Base-by-base conservation (phyloP, 2,329 filamentous ascomycete species). In the Aciculosporium take region DNA sequence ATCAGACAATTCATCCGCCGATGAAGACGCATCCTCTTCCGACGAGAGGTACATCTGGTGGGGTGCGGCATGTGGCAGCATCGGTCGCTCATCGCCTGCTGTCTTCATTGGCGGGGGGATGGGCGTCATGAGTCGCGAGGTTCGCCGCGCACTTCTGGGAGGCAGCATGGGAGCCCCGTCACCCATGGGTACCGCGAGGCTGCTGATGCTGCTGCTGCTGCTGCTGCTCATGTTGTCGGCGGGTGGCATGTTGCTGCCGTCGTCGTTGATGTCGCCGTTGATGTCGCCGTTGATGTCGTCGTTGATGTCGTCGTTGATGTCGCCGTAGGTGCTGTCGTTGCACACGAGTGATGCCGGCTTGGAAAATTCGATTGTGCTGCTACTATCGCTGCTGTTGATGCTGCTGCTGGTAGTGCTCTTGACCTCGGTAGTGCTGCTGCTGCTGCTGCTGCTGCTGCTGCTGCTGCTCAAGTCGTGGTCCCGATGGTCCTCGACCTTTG, bases 31-130 rank as follows among this genome's bases (percentile, higher is more conserved):
- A 47, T 79, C 76, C 53, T 81, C 76, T 49, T 81, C 76, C 0
- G 74, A 79, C 2, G 75, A 79, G 21, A 81, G 68, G 55, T 81
- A 81, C 44, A 74, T 52, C 43, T 76, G 71, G 54, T 78, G 74
- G 5, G 74, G 71, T 2, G 66, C 61, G 18, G 63, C 59, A 36
- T 65, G 59, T 12, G 60, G 51, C 36, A 61, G 51, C 31, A 58
- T 53, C 20, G 55, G 51, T 15, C 56, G 57, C 28, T 56, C 52
- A 25, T 58, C 52, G 20, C 45, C 30, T 23, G 50, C 42, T 31
- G 58, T 31, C 52, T 62, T 62, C 52, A 62, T 62, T 34, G 55
- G n/a, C n/a, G n/a, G 53, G 29, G 55, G 49, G 21, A 61, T 48
- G 17, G 52, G 53, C 28, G 54, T 56, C 30, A 62, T 51, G 43